A percentile compares a stretch with the other conserved stretches of the same genome.
These are phyloP conservation scores for Saccharomyces pastorianus DNA, from an alignment of 1,139 yeast species.

Conservation along the genomic window DNA sequence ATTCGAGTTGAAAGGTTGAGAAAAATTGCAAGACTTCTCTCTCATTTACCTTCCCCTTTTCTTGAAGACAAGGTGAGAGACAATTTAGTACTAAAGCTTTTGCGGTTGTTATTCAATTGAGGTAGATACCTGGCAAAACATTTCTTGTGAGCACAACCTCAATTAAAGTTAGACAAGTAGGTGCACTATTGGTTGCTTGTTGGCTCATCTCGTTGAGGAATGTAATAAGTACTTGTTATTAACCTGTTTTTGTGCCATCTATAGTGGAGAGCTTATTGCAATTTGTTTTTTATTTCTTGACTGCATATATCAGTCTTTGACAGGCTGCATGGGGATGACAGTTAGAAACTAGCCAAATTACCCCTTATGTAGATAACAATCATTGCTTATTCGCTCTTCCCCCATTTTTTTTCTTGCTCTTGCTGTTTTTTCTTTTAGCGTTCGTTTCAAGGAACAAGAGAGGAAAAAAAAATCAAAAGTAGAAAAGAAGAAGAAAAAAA, in stretches of 20 bases:
- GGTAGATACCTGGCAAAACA: not conserved
- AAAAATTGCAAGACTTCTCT: not conserved
- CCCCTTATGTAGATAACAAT: conserved; percentile 1
- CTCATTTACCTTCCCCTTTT: not conserved
- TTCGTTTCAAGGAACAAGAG: conserved; percentile 1
- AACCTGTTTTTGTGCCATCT: not conserved
- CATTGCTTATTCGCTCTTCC: conserved; percentile 1
- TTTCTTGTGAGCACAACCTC: not conserved
- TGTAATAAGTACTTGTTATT: not conserved
- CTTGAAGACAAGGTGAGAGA: not conserved
- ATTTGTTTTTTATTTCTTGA: not conserved
- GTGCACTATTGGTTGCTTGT: not conserved
- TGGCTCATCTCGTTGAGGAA: not conserved
- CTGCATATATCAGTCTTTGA: not conserved
- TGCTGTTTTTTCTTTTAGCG: not conserved
- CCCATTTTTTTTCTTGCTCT: conserved; percentile 1
- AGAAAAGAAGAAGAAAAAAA: conserved; percentile 2
- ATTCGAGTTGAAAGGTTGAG: too few relatives aligned
- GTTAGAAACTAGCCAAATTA: not conserved
- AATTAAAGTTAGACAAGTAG: not conserved
- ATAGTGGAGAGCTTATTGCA: not conserved
- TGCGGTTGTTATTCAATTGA: not conserved
- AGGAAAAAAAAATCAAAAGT: conserved; percentile 3
- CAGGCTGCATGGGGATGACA: not conserved
- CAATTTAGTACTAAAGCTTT: not conserved